These are phyloP conservation scores for Waltiozyma solani DNA, from an alignment of 1,139 yeast species.

Conservation along the genomic window DNA sequence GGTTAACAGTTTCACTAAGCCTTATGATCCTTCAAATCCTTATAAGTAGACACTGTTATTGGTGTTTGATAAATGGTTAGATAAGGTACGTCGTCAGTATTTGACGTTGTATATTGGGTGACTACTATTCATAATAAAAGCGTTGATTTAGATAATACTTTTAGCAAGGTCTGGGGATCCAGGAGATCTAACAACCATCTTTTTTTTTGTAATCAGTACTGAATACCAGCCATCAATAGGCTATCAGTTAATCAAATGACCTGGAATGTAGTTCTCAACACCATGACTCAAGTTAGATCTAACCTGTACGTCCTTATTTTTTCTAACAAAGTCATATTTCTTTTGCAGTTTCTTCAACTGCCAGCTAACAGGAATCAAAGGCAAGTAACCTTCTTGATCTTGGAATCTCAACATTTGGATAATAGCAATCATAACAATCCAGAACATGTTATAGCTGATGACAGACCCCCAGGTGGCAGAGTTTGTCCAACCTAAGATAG, in stretches of 20 bases:
- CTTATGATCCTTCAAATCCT: neutral
- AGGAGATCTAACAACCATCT: no score
- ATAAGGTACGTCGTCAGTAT: no score
- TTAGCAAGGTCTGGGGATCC: no score
- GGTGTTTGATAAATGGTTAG: no score
- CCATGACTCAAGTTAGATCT: neutral
- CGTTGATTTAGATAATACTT: no score
- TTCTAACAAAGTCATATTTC: constrained; percentile 24
- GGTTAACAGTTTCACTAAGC: neutral
- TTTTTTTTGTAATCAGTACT: constrained; percentile 1
- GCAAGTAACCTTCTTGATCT: constrained; percentile 55
- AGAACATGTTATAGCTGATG: constrained; percentile 62
- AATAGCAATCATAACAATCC: constrained; percentile 54
- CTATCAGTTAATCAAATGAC: neutral
- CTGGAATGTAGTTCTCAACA: neutral
- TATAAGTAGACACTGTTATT: neutral
- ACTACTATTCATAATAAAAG: no score
- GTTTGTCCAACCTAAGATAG: constrained; percentile 92
- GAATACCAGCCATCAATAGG: no score
- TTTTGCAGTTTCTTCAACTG: constrained; percentile 48
- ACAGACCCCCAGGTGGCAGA: constrained; percentile 92
- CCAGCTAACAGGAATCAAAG: constrained; percentile 48
- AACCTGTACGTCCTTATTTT: constrained; percentile 12
- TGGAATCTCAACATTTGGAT: constrained; percentile 42
- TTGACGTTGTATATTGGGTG: no score